Evolutionary conservation across 257 asterid genomes (phyloP).

Genomic region (Paraleonurus japonicus): DNA sequence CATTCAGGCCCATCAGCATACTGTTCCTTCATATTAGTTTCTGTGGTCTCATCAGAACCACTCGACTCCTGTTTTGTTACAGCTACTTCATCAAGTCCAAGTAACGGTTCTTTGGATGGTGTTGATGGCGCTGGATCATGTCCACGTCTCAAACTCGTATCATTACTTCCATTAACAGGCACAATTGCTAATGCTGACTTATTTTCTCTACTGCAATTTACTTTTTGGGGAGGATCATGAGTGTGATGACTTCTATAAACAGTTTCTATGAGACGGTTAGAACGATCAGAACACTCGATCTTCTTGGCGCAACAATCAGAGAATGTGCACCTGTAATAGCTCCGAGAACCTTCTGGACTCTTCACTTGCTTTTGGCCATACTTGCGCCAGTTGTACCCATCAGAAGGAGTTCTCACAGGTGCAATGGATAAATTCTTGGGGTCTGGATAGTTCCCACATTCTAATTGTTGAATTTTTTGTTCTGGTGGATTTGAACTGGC

Average conservation of each 20-base stretch:
- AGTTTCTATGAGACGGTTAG: slow-evolving; percentile 57
- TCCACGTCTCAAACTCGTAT: slow-evolving; percentile 23
- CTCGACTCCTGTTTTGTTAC: slow-evolving; percentile 48
- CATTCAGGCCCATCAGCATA: slow-evolving; percentile 49
- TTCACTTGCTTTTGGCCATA: slow-evolving; percentile 97
- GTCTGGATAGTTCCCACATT: slow-evolving; percentile 34
- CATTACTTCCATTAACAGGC: slow-evolving; percentile 37
- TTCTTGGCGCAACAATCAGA: slow-evolving; percentile 80
- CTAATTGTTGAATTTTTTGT: slow-evolving; percentile 28
- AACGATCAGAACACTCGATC: slow-evolving; percentile 72
- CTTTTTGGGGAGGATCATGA: slow-evolving; percentile 80
- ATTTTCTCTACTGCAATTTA: slow-evolving; percentile 49
- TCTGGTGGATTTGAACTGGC: slow-evolving; percentile 41
- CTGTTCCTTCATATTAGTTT: slow-evolving; percentile 47
- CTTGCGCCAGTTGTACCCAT: slow-evolving; percentile 97
- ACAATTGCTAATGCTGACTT: slow-evolving; percentile 37
- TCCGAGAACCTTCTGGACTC: slow-evolving; percentile 92
- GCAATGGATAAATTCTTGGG: slow-evolving; percentile 36
- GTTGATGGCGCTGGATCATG: slow-evolving; percentile 43
- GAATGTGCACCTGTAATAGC: slow-evolving; percentile 90
- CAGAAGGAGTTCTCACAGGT: slow-evolving; percentile 54
- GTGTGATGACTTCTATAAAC: slow-evolving; percentile 78
- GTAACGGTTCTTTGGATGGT: slow-evolving; percentile 43
- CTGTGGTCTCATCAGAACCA: slow-evolving; percentile 61
- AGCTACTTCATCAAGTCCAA: slow-evolving; percentile 29